Conservation (phyloP, 305 asterid species). For the Salvia sclarea region DNA sequence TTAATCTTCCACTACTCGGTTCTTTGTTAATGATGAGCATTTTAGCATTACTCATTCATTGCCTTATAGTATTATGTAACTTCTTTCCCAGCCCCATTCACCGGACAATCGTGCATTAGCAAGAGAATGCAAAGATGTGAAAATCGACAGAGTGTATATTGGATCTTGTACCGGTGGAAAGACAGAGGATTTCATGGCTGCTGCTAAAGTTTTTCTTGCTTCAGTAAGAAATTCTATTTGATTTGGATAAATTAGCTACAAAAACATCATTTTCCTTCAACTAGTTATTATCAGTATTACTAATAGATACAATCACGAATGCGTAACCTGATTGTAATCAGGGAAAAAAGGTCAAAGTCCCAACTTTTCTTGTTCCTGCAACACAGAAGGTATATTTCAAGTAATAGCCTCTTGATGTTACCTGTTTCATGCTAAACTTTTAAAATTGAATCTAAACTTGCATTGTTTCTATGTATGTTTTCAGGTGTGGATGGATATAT, state of each 20-base stretch:
- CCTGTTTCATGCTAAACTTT: too few relatives aligned
- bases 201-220: conserved; percentile 84
- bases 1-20: too few relatives aligned
- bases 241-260: too few relatives aligned
- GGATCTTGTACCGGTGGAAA: conserved; percentile 97
- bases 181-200: conserved; percentile 95
- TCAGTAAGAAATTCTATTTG: conserved; percentile 72
- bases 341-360: conserved; percentile 94
- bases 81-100: conserved; percentile 67
- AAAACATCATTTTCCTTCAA: too few relatives aligned
- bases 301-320: too few relatives aligned
- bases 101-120: conserved; percentile 95
- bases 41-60: neutral
- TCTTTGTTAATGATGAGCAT: too few relatives aligned
- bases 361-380: conserved; percentile 90
- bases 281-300: too few relatives aligned
- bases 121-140: conserved; percentile 89
- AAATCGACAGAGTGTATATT: conserved; percentile 82
- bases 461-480: neutral
- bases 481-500: conserved; percentile 93
- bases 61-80: neutral
- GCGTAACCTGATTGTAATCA: conserved; percentile 18
- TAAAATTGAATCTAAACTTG: too few relatives aligned
- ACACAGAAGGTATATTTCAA: conserved; percentile 71
- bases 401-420: neutral